These are phyloP conservation scores for Adansonia digitata DNA, from an alignment of 345 rosid genomes.

Conservation along the genomic window DNA sequence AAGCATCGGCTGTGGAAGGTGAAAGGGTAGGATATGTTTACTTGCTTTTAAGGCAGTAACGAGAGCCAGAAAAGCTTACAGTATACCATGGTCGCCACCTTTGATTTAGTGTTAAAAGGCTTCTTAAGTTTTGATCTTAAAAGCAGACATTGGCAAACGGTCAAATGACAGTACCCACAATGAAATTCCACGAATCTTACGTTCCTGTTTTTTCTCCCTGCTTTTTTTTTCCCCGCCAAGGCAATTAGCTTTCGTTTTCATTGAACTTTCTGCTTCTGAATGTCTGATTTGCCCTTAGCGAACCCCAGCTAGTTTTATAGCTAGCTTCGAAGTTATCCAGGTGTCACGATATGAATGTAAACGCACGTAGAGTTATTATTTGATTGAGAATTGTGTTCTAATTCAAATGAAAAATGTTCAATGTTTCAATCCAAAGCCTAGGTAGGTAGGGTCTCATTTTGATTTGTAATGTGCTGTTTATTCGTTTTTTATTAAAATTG, in stretches of 20 bases:
- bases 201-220: neutral
- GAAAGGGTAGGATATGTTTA: conserved; percentile 4
- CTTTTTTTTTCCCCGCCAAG: neutral
- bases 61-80: conserved; percentile 7
- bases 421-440: neutral
- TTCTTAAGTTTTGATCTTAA: conserved; percentile 1
- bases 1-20: conserved; percentile 20
- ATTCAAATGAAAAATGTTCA: neutral
- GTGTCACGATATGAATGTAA: conserved; percentile 6
- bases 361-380: neutral
- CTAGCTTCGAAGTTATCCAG: conserved; percentile 3
- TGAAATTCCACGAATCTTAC: conserved; percentile 9
- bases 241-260: conserved; percentile 8
- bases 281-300: conserved; percentile 4
- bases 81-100: neutral
- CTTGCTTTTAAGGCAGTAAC: conserved; percentile 12
- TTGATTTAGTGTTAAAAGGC: neutral
- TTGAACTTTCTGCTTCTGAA: conserved; percentile 7
- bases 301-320: neutral
- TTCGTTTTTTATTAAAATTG: no score
- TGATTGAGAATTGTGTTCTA: neutral
- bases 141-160: conserved; percentile 18
- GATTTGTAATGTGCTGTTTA: no score
- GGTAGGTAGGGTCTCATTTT: neutral
- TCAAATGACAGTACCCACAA: conserved; percentile 12